Conservation (phyloP, 2,329 filamentous ascomycete genomes). For the Pseudopyricularia javanii region DNA sequence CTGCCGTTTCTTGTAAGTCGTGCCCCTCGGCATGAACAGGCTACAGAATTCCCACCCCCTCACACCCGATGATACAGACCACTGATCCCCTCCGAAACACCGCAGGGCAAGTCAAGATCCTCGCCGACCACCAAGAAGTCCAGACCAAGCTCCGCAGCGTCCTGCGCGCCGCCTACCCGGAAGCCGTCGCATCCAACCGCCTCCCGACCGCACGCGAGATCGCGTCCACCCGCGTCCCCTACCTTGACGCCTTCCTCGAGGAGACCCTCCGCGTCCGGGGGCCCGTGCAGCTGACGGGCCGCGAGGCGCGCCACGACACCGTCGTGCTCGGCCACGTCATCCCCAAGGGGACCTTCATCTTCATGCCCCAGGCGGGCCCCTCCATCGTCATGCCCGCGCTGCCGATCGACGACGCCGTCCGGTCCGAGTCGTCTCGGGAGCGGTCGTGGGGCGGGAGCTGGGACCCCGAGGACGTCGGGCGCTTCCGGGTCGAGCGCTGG, state of each 20-base stretch:
- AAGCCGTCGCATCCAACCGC: constrained; percentile 2
- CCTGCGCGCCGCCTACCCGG: constrained; percentile 13
- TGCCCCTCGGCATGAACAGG: too few relatives aligned
- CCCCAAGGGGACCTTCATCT: constrained; percentile 20
- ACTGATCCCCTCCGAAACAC: too few relatives aligned
- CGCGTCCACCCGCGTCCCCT: constrained; percentile 14
- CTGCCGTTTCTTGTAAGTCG: not conserved
- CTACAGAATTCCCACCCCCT: too few relatives aligned
- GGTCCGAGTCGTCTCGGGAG: too few relatives aligned
- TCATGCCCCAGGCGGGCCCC: constrained; percentile 15
- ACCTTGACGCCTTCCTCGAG: constrained; percentile 23
- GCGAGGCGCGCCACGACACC: constrained; percentile 18
- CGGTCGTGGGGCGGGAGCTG: too few relatives aligned
- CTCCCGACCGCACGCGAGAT: constrained; percentile 15
- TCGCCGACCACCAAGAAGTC: constrained; percentile 6
- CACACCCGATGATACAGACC: too few relatives aligned
- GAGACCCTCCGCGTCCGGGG: constrained; percentile 19
- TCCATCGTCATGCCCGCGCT: constrained; percentile 14
- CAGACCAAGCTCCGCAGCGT: constrained; percentile 9
- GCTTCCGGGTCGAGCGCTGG: not conserved
- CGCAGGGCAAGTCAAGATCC: too few relatives aligned
- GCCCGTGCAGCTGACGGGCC: constrained; percentile 16
- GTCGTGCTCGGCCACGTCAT: constrained; percentile 19
- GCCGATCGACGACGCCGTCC: constrained; percentile 11
- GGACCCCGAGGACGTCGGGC: not conserved